Evolutionary conservation across 2,329 filamentous ascomycete genomes (phyloP), one percentile per base, ranked within the genome.

Genomic region (Fusarium irregulare): DNA sequence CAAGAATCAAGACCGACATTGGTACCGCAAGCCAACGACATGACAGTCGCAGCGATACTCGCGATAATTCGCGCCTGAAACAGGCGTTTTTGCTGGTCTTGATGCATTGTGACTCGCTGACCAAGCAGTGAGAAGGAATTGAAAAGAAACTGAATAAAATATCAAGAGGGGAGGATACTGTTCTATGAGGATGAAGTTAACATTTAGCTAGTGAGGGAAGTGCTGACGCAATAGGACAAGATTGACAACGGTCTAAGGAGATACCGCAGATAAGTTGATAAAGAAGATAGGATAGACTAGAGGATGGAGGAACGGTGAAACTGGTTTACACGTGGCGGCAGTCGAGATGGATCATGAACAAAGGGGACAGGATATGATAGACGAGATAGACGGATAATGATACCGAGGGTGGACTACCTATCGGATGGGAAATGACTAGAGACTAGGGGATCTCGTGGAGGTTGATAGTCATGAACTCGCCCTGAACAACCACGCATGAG

Each of bases 21-120:
- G 68, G 94, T 97, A 66, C 96, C 96, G 79, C 94, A 97, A 65
- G 94, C 93, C 63, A 98, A 85, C 18, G 94, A 90, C 68, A 98
- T 93, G 69, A 89, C 79, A 18, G 94, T 97, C 28, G 93, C 94
- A 51, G 94, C 94, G 61, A 94, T 83, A 74, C 94, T 95, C 70
- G 95, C 94, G 60, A 96, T 81, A 56, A 97, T 85, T 73, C 94
- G 92, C 68, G 89, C 90, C 76, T 85, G 87, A 70, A 86, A 84
- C 71, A 88, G 82, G 50, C 84, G 80, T 34, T 60, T 60, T 37
- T 75, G 65, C n/a, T 73, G 75, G 10, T 64, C 57, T 49, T 71
- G 73, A 55, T 74, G 72, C 76, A 77, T 77, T 47, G 50, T 70
- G 60, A 50, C 32, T 32, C 23, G 27, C 18, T n/a, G 11, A 32